These are phyloP conservation scores for Scortechinia acanthostroma DNA, from an alignment of 2,329 filamentous ascomycete genomes.

Conservation along the genomic window DNA sequence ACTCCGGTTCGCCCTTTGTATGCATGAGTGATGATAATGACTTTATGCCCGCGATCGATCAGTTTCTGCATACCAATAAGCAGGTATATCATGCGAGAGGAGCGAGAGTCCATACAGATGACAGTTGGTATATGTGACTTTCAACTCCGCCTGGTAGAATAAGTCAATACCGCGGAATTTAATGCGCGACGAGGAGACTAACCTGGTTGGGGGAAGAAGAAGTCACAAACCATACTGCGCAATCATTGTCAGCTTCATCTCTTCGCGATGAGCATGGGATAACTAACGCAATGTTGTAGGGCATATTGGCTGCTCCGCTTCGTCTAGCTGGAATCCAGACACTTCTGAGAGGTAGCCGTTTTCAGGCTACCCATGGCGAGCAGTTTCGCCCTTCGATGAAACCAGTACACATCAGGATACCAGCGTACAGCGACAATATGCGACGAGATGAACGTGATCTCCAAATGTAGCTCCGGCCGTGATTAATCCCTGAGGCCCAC, in stretches of 20 bases:
- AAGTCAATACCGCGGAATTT: no score
- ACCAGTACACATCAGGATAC: no score
- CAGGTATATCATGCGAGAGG: background rate
- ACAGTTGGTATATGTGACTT: slow-evolving; percentile 2
- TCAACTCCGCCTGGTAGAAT: background rate
- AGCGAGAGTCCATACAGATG: background rate
- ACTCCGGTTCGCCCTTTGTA: slow-evolving; percentile 87
- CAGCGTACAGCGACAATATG: no score
- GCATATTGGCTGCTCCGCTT: background rate
- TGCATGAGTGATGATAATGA: slow-evolving; percentile 93
- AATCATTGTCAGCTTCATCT: slow-evolving; percentile 55
- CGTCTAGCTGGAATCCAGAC: background rate
- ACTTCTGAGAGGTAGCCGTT: background rate
- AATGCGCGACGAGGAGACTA: slow-evolving; percentile 96
- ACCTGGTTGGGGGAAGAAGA: slow-evolving; percentile 96
- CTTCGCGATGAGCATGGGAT: slow-evolving; percentile 10
- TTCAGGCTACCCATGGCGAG: background rate
- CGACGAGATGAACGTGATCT: background rate
- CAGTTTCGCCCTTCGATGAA: no score
- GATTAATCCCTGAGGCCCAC: no score
- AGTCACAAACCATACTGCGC: slow-evolving; percentile 93
- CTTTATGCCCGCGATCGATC: slow-evolving; percentile 94
- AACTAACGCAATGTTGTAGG: slow-evolving; percentile 2
- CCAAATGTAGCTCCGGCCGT: background rate
- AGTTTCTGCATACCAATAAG: slow-evolving; percentile 71